Base-by-base conservation (phyloP, 2,329 filamentous ascomycete genomes). In the Aspergillus calidoustus region DNA sequence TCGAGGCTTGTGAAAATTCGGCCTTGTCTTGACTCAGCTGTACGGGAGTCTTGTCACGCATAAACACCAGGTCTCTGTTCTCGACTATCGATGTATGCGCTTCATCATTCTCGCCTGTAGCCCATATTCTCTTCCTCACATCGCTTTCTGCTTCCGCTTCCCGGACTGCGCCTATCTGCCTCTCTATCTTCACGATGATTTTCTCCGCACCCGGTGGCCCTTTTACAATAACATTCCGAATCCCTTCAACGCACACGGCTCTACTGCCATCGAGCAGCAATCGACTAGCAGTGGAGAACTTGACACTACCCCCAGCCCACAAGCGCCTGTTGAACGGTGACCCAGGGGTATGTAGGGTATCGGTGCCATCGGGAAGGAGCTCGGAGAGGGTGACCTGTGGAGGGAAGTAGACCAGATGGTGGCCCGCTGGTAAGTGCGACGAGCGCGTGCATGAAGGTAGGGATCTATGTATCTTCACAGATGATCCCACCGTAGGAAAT, bases 371-470 rank as follows among this genome's bases (percentile, higher is more conserved):
- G 1, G 87, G 81, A 19, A 92, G 84, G 48, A 98, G 85, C 38
- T 81, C 69, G 7, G 84, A 85, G 15, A 86, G 80, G 0, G 85
- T 81, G 19, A 89, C 80, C 64, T 87, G 85, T 11, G 90, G 85
- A 62, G 93, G 92, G 79, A 97, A 97, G 80, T 96, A 96, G 66
- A 94, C 87, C 41, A 97, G 83, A 75, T 97, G 93, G 74, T 96
- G 89, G 41, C 89, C 91, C 17, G 69, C 61, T 6, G 76, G 71
- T 63, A 80, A 63, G 19, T 61, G 67, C n/a, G 53, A 60, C 15
- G 72, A 70, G 3, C 66, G 62, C 11, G 63, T 69, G 61, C 74
- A 72, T 43, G 73, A 79, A 66, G 73, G 77, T 43, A 77, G 71
- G 64, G 54, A 70, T 68, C 65, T 71, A 69, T 69, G 66, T 64